These are phyloP conservation scores for Thozetella sp. DNA, from an alignment of 495 filamentous ascomycete species.

Conservation along the genomic window DNA sequence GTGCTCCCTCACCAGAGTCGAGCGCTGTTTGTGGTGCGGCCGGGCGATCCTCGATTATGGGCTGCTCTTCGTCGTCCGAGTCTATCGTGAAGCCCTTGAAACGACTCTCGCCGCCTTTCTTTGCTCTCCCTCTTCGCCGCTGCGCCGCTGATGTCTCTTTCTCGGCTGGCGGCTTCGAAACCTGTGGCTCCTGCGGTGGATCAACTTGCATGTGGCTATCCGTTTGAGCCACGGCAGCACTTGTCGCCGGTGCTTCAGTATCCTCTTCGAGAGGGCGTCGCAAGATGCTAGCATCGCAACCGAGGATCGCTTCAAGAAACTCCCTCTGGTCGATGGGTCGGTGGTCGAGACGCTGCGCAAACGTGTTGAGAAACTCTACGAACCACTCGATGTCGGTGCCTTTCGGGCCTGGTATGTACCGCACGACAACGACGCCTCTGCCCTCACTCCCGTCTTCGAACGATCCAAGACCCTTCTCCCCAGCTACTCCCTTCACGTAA, in stretches of 20 bases:
- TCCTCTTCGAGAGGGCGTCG: constrained; percentile 60
- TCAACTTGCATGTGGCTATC: constrained; percentile 32
- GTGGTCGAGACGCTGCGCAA: constrained; percentile 73
- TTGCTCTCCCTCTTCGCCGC: constrained; percentile 22
- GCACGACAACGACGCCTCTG: constrained; percentile 78
- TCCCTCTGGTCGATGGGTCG: constrained; percentile 88
- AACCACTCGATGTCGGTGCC: constrained; percentile 69
- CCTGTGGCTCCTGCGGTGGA: constrained; percentile 5
- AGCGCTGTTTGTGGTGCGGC: constrained; percentile 6
- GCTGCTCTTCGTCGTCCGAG: constrained; percentile 29
- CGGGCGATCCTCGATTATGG: constrained; percentile 5
- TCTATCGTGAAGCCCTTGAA: constrained; percentile 71
- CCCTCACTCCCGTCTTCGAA: constrained; percentile 62
- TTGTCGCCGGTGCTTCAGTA: constrained; percentile 8
- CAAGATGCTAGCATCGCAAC: constrained; percentile 69
- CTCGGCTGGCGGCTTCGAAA: constrained; percentile 6
- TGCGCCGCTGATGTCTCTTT: constrained; percentile 15
- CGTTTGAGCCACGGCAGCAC: constrained; percentile 10
- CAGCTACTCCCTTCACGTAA: constrained; percentile 74
- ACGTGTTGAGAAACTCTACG: constrained; percentile 61
- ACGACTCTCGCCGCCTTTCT: constrained; percentile 54
- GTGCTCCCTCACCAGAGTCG: not conserved
- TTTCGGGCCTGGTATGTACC: constrained; percentile 61
- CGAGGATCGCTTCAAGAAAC: constrained; percentile 88
- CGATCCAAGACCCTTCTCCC: constrained; percentile 67